Base-by-base conservation (phyloP, 495 filamentous ascomycete species). In the Penicillium pancosmium region DNA sequence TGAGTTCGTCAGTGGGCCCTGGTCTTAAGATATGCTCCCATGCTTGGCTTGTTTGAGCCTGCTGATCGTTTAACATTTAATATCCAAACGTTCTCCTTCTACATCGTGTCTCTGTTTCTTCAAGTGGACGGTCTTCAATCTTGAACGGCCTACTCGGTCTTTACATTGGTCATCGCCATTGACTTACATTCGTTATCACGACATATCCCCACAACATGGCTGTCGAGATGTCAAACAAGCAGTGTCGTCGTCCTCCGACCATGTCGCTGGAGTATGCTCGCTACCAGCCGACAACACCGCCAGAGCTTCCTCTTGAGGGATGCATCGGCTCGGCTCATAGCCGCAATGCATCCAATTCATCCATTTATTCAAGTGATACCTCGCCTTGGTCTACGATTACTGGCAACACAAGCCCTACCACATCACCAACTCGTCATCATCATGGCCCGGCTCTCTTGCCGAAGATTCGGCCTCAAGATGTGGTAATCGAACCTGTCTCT, bases 401-500 rank as follows among this genome's bases (percentile, higher is more conserved):
- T 23, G 77, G 81, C 56, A 76, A 82, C 55, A 93, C 90, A 51
- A 93, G 89, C 35, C 91, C 92, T 18, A 79, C 80, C 46, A 75
- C 76, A 38, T 90, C 89, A 25, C 92, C 92, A 54, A 85, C 92
- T 63, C 81, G 88, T 23, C 70, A 79, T 53, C 87, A 92, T 36
- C 85, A 90, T 78, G 92, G 91, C 12, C 91, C 91, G 35, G 77
- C 89, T 27, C 82, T 97, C 52, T 80, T 97, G 27, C 93, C 93
- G 57, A 93, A 90, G 80, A 91, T 96, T 74, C 84, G 92, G 49
- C 84, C 84, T 58, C 91, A 95, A 71, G 92, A 96, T 76, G 88
- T 93, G 76, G 79, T 86, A 52, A 82, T 92, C 57, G 82, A 88
- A 59, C 80, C 82, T 13, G 67, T 74, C 19, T 75, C 76, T 49